These are phyloP conservation scores for Inonotus hispidus DNA, from an alignment of 1,284 basidiomycete species.

Conservation along the genomic window DNA sequence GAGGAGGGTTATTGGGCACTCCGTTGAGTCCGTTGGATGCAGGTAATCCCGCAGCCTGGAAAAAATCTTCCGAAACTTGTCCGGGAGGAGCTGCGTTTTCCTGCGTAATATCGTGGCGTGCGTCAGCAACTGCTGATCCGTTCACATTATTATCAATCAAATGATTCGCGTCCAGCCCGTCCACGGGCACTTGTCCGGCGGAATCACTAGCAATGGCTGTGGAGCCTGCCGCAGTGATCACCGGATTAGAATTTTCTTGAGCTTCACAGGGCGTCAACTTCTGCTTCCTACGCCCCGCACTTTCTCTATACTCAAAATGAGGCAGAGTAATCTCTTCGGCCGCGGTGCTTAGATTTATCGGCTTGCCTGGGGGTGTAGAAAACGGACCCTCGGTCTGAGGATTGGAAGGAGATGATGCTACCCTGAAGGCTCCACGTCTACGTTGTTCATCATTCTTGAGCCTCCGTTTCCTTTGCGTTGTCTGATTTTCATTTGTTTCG, in stretches of 20 bases:
- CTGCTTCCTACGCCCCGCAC: background rate
- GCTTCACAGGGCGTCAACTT: background rate
- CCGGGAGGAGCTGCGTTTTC: background rate
- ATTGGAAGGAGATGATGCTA: background rate
- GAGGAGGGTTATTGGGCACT: background rate
- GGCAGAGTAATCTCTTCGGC: background rate
- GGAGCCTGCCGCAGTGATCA: background rate
- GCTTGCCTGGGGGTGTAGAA: background rate
- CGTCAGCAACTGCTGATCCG: background rate
- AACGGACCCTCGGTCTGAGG: background rate
- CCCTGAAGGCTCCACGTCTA: slow-evolving; percentile 3
- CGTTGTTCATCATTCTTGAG: background rate
- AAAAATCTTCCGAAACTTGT: background rate
- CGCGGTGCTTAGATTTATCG: background rate
- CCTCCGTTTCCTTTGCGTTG: background rate
- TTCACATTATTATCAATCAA: background rate
- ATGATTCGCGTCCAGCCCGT: background rate
- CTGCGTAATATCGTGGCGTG: background rate
- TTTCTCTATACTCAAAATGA: background rate
- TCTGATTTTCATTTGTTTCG: background rate
- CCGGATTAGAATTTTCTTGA: background rate
- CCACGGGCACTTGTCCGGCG: background rate
- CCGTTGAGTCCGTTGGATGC: no score
- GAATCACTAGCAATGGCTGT: background rate
- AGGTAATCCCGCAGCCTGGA: background rate